Evolutionary conservation across 1,284 basidiomycete genomes (phyloP).

Genomic region (Cryptococcus hybrid): DNA sequence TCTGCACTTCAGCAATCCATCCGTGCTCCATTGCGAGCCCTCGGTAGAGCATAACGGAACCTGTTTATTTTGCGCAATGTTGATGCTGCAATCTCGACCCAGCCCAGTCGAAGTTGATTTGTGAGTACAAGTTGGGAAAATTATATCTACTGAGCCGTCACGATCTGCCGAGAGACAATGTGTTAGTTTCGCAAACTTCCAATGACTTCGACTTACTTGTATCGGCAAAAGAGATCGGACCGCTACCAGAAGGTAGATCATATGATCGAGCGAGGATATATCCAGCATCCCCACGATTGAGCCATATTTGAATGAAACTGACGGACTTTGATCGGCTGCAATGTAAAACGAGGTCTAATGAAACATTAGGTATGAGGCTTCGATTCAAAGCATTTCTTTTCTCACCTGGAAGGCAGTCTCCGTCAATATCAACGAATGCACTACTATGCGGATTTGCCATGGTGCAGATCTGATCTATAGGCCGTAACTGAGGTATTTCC

Average conservation of each 20-base stretch:
- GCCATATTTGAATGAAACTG: slow-evolving; percentile 85
- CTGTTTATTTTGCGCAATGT: slow-evolving; percentile 93
- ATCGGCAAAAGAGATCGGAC: slow-evolving; percentile 85
- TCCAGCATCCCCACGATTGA: slow-evolving; percentile 72
- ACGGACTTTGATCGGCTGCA: slow-evolving; percentile 60
- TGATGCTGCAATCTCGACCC: slow-evolving; percentile 74
- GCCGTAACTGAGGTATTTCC: slow-evolving; percentile 36
- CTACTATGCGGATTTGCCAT: slow-evolving; percentile 88
- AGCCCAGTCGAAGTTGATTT: slow-evolving; percentile 66
- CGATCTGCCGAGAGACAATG: slow-evolving; percentile 60
- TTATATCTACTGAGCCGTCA: slow-evolving; percentile 93
- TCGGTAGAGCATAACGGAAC: slow-evolving; percentile 66
- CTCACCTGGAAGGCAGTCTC: slow-evolving; percentile 88
- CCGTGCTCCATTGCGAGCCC: slow-evolving; percentile 14
- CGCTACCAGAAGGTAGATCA: slow-evolving; percentile 70
- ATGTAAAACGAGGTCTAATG: slow-evolving; percentile 79
- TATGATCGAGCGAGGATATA: slow-evolving; percentile 70
- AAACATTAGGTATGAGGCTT: neutral
- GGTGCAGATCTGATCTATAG: slow-evolving; percentile 56
- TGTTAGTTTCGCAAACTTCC: neutral
- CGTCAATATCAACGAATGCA: slow-evolving; percentile 91
- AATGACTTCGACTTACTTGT: slow-evolving; percentile 61
- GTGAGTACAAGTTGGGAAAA: slow-evolving; percentile 79
- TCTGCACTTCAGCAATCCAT: slow-evolving; percentile 58
- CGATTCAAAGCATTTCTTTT: slow-evolving; percentile 1